These are phyloP conservation scores for Zygosaccharomyces bailii DNA, from an alignment of 805 yeast genomes.

Conservation along the genomic window DNA sequence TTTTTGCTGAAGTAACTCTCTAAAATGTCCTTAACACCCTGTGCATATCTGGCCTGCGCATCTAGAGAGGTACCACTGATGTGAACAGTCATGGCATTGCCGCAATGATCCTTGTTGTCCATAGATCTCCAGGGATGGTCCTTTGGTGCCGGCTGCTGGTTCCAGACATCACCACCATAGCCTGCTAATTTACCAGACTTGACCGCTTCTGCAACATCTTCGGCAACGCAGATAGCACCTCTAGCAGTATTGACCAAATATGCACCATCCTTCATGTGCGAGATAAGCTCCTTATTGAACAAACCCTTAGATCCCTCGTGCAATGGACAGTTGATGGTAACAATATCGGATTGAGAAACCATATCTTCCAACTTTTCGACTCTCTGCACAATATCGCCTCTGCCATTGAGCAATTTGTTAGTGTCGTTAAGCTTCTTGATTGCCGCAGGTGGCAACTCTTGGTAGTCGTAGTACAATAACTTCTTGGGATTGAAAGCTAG, in stretches of 20 bases:
- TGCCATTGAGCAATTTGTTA: conserved; percentile 5
- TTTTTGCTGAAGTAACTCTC: conserved; percentile 66
- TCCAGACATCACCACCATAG: conserved; percentile 86
- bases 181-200: conserved; percentile 66
- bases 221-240: conserved; percentile 71
- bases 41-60: conserved; percentile 72
- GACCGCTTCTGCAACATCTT: conserved; percentile 75
- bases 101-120: conserved; percentile 63
- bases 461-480: conserved; percentile 41
- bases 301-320: conserved; percentile 67
- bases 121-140: conserved; percentile 75
- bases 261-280: conserved; percentile 62
- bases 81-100: conserved; percentile 62
- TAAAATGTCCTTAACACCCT: conserved; percentile 64
- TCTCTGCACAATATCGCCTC: conserved; percentile 46
- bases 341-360: conserved; percentile 64
- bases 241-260: conserved; percentile 49
- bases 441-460: conserved; percentile 62
- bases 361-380: conserved; percentile 60
- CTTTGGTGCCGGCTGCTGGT: conserved; percentile 77
- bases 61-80: conserved; percentile 54
- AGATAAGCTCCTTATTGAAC: conserved; percentile 59
- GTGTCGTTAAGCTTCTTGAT: conserved; percentile 50
- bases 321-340: conserved; percentile 74
- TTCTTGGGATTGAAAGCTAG: conserved; percentile 72